Base-by-base conservation (phyloP, 345 rosid species). In the Populus pruinosa region DNA sequence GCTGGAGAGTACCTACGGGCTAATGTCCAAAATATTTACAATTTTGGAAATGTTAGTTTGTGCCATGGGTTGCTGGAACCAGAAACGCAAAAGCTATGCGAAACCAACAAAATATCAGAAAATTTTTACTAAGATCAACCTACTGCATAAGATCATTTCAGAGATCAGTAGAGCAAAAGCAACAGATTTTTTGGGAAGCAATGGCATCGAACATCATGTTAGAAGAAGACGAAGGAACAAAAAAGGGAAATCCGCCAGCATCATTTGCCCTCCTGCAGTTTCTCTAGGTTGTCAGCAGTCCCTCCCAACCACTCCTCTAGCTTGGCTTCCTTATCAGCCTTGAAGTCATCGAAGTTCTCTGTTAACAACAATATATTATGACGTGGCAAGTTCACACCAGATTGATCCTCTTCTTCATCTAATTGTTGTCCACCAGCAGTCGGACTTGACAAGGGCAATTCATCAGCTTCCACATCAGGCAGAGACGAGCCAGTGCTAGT, bases 271-370 rank as follows among this genome's bases (percentile, higher is more conserved):
- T 17, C 55, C 20, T 75, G 55, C 44, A 78, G 23, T 70, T 70
- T 74, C 56, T 43, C 73, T 29, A 65, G 39, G 38, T 21, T 53
- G 13, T 55, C 84, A 78, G 80, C 86, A 71, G 82, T 69, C 76
- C 79, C 90, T 79, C 85, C 89, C 82, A 92, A 82, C 97, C 98
- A 96, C 77, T 90, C 93, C 83, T 92, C 87, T 41, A 93, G 83
- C 81, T 91, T 88, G 41, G 94, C 93, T 87, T 89, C 93, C 85
- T 91, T 89, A 74, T 85, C 89, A 8, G 92, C 93, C 87, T 85
- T 94, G 74, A 96, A 96, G 78, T 86, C 85, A 47, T 90, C 88
- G 47, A 69, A 90, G 53, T 84, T 79, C 80, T 84, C 90, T 0
- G 87, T 69, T 70, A 84, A 77, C 1, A 77, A 70, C 31, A 63